Base-by-base conservation (phyloP, 1,284 basidiomycete species). In the Fomitopsis betulina region DNA sequence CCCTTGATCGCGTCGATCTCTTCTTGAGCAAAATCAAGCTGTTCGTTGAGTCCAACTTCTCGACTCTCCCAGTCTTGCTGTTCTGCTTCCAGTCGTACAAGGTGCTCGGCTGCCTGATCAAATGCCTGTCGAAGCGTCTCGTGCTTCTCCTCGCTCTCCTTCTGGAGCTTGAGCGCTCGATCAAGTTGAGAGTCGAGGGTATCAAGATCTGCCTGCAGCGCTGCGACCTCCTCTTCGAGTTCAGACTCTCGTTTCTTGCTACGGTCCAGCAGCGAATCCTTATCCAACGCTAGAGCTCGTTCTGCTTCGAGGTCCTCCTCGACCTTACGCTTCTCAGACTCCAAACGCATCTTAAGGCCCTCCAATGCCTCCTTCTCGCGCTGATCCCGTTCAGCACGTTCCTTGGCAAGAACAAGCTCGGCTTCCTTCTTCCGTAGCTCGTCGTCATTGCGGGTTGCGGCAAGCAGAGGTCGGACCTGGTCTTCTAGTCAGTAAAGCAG, bases 371-470 rank as follows among this genome's bases (percentile, higher is more conserved):
- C 87, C 56, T 86, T 84, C 73, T 96, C 94, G 56, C 81, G 80
- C 60, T 89, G 85, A 58, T 97, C 95, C 27, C 90, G 83, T 69
- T 95, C 92, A 0, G 92, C 93, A 10, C 89, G 80, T 68, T 98
- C 95, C 69, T 88, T 91, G 56, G 88, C 83, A 45, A 94, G 75
- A 1, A 84, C 79, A 27, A 98, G 78, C 71, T 99, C 96, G 3
- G 88, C 82, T 61, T 97, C 92, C 72, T 97, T 96, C 70, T 84
- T 83, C 32, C 90, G 84, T 10, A 98, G 81, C 72, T 98, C 96
- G 42, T 97, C 94, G 67, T 99, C 96, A 62, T 87, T 91, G 23
- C 94, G 80, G 1, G 96, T 98, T 1, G 96, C 96, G 17, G 93
- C 92, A 12, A 99, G 82, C 13, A 99, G 73, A 0, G 97, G 97